Evolutionary conservation across 139 green algal species (phyloP), one percentile per base, ranked within the genome.

Genomic region (Pleodorina starrii): DNA sequence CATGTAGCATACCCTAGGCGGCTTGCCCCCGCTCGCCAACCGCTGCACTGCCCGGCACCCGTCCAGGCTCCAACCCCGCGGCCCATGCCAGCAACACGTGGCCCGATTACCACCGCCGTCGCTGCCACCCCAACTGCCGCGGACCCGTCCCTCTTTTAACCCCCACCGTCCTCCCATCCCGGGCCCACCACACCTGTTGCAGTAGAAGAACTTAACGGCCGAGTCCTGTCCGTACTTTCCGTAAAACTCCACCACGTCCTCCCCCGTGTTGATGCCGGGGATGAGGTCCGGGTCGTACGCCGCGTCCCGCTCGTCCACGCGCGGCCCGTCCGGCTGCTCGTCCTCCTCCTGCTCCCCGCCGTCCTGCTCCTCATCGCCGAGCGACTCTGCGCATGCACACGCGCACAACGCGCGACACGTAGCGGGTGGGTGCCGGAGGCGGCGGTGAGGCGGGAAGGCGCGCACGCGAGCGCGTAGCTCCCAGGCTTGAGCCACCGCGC

Each of bases 201-300:
- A 98, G 92, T 96, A 97, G 88, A 98, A 97, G 88, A 98, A 97
- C 86, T 97, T 97, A n/a, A 97, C 91, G 38, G 93, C 57, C 73
- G 59, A 87, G 76, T 97, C 94, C 85, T 97, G 94, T 7, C 95
- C 95, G 80, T 95, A 95, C 54, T 94, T 94, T 23, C 91, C 95
- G 85, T 97, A 97, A 72, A 96, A 97, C 50, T 95, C 94, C 38
- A 97, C 88, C 59, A 97, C 93, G 90, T 97, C 93, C 66, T 97
- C 93, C 32, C 92, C 92, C 23, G 93, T 97, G 50, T 94, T 76
- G 23, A 97, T 94, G n/a, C 91, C 91, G 9, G 92, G 91, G 5
- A 94, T 91, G 17, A 91, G 75, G 68, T 92, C 90, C n/a, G 92
- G 90, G 43, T 94, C 84, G 40, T 90, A 92, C 21, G n/a, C 46